Conservation (phyloP, 2,329 filamentous ascomycete species). For the Sordariomycetes sp. region DNA sequence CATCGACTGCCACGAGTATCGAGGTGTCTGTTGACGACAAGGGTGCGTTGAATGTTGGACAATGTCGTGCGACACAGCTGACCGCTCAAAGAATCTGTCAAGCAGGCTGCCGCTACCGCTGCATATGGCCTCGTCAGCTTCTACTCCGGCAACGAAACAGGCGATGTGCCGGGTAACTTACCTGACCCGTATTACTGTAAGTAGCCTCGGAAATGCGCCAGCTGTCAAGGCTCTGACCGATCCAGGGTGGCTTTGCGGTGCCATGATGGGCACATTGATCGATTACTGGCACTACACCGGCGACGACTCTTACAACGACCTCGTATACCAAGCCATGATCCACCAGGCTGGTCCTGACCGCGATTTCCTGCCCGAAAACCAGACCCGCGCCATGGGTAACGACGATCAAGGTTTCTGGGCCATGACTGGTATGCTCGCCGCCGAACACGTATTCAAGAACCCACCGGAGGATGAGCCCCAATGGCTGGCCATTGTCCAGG, state of each 20-base stretch:
- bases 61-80: neutral
- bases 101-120: constrained; percentile 36
- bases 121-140: constrained; percentile 39
- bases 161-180: constrained; percentile 47
- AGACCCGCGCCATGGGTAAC: constrained; percentile 54
- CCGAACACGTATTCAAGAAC: constrained; percentile 67
- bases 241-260: constrained; percentile 60
- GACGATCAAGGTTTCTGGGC: constrained; percentile 81
- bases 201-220: constrained; percentile 10
- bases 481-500: constrained; percentile 70
- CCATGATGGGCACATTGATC: constrained; percentile 61
- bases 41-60: constrained; percentile 13
- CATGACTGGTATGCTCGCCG: constrained; percentile 70
- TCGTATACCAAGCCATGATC: constrained; percentile 47
- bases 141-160: constrained; percentile 50
- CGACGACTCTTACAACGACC: constrained; percentile 54
- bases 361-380: constrained; percentile 61
- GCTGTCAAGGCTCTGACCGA: too few species aligned
- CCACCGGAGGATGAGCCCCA: constrained; percentile 53
- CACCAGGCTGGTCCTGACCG: constrained; percentile 50
- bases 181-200: constrained; percentile 57
- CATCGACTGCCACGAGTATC: constrained; percentile 12
- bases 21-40: constrained; percentile 20
- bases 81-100: constrained; percentile 34
- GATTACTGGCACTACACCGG: constrained; percentile 67